Evolutionary conservation across 805 yeast species (phyloP).

Genomic region (Brettanomyces nanus): DNA sequence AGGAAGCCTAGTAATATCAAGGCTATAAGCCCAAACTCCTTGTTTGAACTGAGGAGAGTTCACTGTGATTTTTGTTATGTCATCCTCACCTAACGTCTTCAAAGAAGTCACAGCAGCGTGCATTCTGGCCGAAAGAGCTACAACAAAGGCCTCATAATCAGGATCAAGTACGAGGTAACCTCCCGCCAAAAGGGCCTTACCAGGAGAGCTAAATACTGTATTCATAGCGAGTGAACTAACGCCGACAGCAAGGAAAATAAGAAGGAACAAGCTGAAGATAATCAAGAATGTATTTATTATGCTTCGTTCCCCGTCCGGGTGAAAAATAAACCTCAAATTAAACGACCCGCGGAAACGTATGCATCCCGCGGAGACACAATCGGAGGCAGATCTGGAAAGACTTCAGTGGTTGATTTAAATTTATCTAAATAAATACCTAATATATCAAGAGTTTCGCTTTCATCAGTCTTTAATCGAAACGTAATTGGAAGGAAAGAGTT

Average conservation of each 20-base stretch:
- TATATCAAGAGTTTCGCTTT: no score
- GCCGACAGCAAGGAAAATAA: neutral
- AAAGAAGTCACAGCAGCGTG: constrained; percentile 40
- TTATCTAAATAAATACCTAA: no score
- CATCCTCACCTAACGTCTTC: neutral
- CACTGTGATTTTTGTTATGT: constrained; percentile 32
- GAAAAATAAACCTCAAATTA: no score
- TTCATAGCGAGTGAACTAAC: neutral
- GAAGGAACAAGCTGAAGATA: no score
- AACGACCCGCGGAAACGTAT: no score
- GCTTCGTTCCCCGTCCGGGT: no score
- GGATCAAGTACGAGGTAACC: constrained; percentile 90
- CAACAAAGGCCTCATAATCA: constrained; percentile 63
- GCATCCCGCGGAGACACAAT: no score
- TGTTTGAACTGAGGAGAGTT: constrained; percentile 69
- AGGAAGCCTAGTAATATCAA: constrained; percentile 15
- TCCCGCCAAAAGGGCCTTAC: constrained; percentile 90
- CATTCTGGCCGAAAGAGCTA: constrained; percentile 87
- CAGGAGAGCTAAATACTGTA: constrained; percentile 80
- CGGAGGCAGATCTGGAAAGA: no score
- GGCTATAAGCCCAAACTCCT: constrained; percentile 60
- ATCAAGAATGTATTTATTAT: no score
- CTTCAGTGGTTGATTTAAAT: no score
- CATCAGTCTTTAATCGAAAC: constrained; percentile 35
- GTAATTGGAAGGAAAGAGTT: constrained; percentile 88